Base-by-base conservation (phyloP, 805 yeast genomes). In the Kurtzmaniella fragi region DNA sequence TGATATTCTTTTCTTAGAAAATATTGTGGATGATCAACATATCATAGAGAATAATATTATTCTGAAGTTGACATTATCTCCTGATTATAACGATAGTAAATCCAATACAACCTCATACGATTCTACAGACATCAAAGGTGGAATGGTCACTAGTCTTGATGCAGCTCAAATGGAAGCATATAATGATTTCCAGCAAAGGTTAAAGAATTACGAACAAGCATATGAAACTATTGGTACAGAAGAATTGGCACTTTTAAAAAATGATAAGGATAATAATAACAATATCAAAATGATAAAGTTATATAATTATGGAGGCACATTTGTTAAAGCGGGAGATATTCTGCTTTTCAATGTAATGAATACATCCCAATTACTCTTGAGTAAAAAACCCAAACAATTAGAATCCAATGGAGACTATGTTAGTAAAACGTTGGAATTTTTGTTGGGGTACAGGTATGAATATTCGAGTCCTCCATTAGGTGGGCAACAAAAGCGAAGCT, bases 171-270 rank as follows among this genome's bases (percentile, higher is more conserved):
- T 8, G 4, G 34, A 29, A 17, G 39, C 34, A 4, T 36, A 36
- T 28, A 11, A 29, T 12, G 39, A 36, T 20, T 36, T 36, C 55
- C 72, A 78, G 39, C 78, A 77, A 41, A 73, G 96, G 37, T 68
- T 88, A 41, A 58, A 66, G 28, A 88, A 88, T 53, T 88, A 88
- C 57, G 86, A 85, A 53, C 73, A 70, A 54, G 95, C 86, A 2
- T 88, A 88, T 59, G 85, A 89, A 57, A 82, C 95, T 1, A 79
- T 88, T 25, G 90, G 81, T 42, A 89, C 82, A 33, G 86, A 80
- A 50, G 78, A 75, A 38, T 62, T 81, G 32, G 71, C 39, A 14
- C 17, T 36, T 12, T 23, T 30, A 8, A 36, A 29, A 26, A 28
- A n/a, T 29, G 39, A 33, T 7, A 36, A 29, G 8, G 17, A 9